Evolutionary conservation across 495 filamentous ascomycete species (phyloP).

Genomic region (Penicillium canariense): DNA sequence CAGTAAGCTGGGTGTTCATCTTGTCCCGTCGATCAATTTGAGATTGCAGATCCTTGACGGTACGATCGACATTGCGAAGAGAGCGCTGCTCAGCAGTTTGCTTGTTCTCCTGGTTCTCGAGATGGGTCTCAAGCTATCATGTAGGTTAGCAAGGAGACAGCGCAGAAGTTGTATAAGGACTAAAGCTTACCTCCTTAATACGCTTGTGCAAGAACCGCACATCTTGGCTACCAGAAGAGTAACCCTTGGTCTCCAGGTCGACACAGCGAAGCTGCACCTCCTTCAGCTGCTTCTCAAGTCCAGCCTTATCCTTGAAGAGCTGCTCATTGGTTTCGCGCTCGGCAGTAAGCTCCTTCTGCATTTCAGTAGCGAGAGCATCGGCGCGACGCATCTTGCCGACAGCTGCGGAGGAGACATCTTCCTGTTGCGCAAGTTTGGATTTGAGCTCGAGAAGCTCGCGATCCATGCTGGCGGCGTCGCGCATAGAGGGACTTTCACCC

Average conservation of each 20-base stretch:
- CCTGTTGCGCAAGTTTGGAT: conserved; percentile 83
- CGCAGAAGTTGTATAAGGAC: no score
- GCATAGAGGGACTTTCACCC: conserved; percentile 84
- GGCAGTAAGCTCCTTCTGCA: conserved; percentile 90
- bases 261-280: conserved; percentile 88
- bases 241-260: conserved; percentile 95
- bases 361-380: conserved; percentile 81
- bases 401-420: conserved; percentile 88
- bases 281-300: conserved; percentile 85
- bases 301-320: conserved; percentile 89
- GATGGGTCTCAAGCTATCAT: conserved; percentile 79
- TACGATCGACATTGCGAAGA: conserved; percentile 90
- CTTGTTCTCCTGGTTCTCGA: conserved; percentile 79
- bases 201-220: conserved; percentile 92
- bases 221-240: conserved; percentile 89
- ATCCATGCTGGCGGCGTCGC: conserved; percentile 88
- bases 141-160: conserved; percentile 16
- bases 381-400: conserved; percentile 98
- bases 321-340: conserved; percentile 82
- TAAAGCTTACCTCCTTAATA: conserved; percentile 80
- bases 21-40: conserved; percentile 94
- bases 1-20: conserved; percentile 69
- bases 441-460: conserved; percentile 89
- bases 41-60: conserved; percentile 86
- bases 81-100: conserved; percentile 78